phyloP scores from a whole-genome alignment of 257 asterid species.

The Cinchona pubescens region DNA sequence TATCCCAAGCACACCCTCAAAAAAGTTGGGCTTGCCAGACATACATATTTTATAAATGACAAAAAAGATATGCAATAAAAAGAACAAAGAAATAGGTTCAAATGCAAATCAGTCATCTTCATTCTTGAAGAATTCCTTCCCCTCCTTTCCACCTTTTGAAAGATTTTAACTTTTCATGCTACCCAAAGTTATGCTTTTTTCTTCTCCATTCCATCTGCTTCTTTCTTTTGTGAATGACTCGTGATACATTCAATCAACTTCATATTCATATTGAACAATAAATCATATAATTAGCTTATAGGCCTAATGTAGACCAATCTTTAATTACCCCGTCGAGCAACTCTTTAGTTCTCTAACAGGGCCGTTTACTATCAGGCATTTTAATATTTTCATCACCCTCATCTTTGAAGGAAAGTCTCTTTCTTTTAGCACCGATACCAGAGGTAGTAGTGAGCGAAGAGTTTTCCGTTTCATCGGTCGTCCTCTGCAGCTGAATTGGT shows the following conservation, averaged over 20 bases:
- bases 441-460: slow-evolving; percentile 24
- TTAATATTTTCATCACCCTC: slow-evolving; percentile 10
- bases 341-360: neutral
- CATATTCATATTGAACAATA: neutral
- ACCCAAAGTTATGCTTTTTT: neutral
- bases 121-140: slow-evolving; percentile 3
- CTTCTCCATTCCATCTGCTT: neutral
- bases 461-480: slow-evolving; percentile 23
- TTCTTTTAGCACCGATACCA: slow-evolving; percentile 35
- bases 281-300: neutral
- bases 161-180: neutral
- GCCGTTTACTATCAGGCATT: slow-evolving; percentile 1
- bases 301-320: neutral
- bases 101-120: slow-evolving; percentile 19
- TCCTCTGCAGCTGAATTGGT: slow-evolving; percentile 29
- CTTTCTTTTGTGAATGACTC: neutral
- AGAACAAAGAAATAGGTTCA: slow-evolving; percentile 21
- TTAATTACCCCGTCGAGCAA: neutral
- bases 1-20: slow-evolving; percentile 42
- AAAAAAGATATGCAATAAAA: slow-evolving; percentile 17
- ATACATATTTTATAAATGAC: slow-evolving; percentile 11
- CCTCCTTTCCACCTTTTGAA: slow-evolving; percentile 5
- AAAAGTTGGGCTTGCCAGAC: slow-evolving; percentile 57
- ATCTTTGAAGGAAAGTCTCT: slow-evolving; percentile 48
- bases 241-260: neutral